Evolutionary conservation across 805 yeast species (phyloP), one percentile per base, ranked within the genome.

Genomic region (Metschnikowia chrysomelidarum): DNA sequence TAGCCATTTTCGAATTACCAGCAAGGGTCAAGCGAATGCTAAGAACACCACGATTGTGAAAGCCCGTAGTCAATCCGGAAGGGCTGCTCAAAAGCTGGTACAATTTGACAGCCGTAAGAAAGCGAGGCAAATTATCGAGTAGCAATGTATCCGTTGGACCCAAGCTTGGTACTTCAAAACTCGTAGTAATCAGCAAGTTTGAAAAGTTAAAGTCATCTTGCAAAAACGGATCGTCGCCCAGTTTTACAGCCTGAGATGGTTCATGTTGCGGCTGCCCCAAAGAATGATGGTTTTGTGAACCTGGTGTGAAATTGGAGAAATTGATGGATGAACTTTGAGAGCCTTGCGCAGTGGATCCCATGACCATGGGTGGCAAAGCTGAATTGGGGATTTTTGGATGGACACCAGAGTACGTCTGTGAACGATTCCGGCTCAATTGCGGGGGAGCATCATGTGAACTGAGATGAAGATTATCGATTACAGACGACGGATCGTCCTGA

Each of bases 131-230:
- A 53, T 89, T 87, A 28, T 88, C 85, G 36, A 93, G 68, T 45
- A 89, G 71, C 28, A 91, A 67, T 9, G 87, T 79, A 47, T 82
- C 77, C 1, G 95, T 80, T 12, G 95, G 94, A 12, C 84, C 79
- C 47, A 87, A 55, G 28, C 78, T 66, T 3, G 85, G 71, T 51
- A 82, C 87, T 36, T 80, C 82, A 48, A 78, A 78, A 26, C 84
- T 77, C 2, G 89, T 78, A n/a, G 82, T 80, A 63, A 82, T 69
- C 26, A 75, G 69, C 25, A 82, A 62, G 23, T 72, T 65, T 19
- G 73, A 60, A 38, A 82, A 78, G 44, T 82, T 82, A 26, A 78
- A 62, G 40, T 80, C 79, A 52, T 84, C 89, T 58, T 55, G 57
- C 36, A 63, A 49, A 45, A 63, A 38, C 6, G 64, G 43, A 19